Percentiles rank a stretch among this genome's conserved stretches.
Evolutionary conservation across 2,329 filamentous ascomycete genomes (phyloP).

Genomic region (Colletotrichum orchidophilum): DNA sequence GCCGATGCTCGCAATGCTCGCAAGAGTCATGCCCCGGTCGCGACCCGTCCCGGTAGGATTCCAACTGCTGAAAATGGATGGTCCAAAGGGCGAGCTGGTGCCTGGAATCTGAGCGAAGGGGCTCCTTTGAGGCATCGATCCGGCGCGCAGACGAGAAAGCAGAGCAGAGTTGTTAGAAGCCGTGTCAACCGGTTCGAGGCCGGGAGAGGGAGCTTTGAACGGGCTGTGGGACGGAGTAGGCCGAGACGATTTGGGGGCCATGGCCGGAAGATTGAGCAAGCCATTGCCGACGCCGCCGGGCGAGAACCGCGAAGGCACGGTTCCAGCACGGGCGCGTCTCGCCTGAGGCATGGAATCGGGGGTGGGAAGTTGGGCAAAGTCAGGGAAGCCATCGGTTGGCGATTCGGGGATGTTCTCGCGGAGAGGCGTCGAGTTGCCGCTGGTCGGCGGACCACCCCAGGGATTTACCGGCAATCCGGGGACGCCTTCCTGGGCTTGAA

Average conservation of each 20-base stretch:
- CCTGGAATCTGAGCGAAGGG: conserved; percentile 67
- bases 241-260: conserved; percentile 81
- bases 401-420: conserved; percentile 98
- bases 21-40: conserved; percentile 86
- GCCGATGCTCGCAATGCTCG: conserved; percentile 82
- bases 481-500: conserved; percentile 94
- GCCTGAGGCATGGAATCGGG: conserved; percentile 73
- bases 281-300: conserved; percentile 74
- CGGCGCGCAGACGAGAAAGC: conserved; percentile 86
- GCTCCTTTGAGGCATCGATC: conserved; percentile 91
- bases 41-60: conserved; percentile 71
- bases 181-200: conserved; percentile 57
- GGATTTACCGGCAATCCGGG: conserved; percentile 73
- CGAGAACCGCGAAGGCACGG: conserved; percentile 94
- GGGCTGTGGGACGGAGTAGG: conserved; percentile 89
- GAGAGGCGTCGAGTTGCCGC: conserved; percentile 93
- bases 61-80: conserved; percentile 87
- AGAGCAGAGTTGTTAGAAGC: conserved; percentile 72
- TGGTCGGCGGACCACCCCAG: conserved; percentile 96
- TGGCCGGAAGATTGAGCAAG: conserved; percentile 62
- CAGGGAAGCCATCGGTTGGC: conserved; percentile 93
- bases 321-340: conserved; percentile 89
- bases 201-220: conserved; percentile 76
- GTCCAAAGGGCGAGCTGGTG: conserved; percentile 78
- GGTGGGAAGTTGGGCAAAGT: conserved; percentile 79